Evolutionary conservation across 1,139 yeast species (phyloP).

Genomic region (Debaryomycetaceae sp.): DNA sequence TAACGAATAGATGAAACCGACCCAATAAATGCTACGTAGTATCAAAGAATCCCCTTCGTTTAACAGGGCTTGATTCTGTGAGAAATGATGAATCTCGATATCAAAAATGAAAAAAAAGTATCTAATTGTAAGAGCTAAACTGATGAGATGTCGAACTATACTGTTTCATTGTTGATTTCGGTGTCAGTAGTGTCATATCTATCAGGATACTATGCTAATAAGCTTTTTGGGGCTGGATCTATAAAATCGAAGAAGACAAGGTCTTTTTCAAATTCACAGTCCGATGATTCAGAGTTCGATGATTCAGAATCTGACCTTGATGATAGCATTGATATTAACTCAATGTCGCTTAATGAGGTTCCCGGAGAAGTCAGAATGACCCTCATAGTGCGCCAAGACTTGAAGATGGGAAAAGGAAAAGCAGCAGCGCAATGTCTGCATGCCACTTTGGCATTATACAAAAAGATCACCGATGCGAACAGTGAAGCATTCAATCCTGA

Average conservation of each 20-base stretch:
- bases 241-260: not conserved
- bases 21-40: no score
- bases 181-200: conserved; percentile 14
- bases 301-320: conserved; percentile 37
- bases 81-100: not conserved
- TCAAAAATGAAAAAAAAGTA: not conserved
- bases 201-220: conserved; percentile 23
- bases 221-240: conserved; percentile 4
- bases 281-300: conserved; percentile 5
- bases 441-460: conserved; percentile 91
- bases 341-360: conserved; percentile 53
- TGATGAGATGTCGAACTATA: not conserved
- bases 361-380: conserved; percentile 89
- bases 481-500: conserved; percentile 55
- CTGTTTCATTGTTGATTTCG: not conserved
- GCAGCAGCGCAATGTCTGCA: conserved; percentile 97
- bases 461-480: conserved; percentile 56
- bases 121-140: no score
- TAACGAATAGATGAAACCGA: not conserved
- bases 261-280: not conserved
- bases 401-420: conserved; percentile 92
- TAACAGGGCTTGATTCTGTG: no score
- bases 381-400: conserved; percentile 79
- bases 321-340: conserved; percentile 53
- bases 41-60: no score